Evolutionary conservation across 352 stramenopile species (phyloP).

Genomic region (Phytophthora pistaciae): DNA sequence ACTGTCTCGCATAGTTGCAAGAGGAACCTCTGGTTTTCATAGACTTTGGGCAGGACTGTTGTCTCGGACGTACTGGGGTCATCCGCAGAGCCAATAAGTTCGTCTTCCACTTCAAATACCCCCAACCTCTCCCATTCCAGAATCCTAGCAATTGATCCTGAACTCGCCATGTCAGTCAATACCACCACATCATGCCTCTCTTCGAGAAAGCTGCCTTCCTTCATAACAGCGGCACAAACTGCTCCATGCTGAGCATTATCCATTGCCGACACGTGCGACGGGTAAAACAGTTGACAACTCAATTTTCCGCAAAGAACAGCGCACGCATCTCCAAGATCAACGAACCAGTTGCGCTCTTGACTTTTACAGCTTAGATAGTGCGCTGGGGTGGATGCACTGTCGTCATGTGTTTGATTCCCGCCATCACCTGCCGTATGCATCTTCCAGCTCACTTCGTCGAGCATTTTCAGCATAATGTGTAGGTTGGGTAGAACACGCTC

Average conservation of each 20-base stretch:
- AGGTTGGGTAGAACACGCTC: conserved; percentile 51
- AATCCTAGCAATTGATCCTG: conserved; percentile 34
- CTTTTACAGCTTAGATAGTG: background rate
- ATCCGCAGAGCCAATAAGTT: conserved; percentile 34
- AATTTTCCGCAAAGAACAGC: conserved; percentile 61
- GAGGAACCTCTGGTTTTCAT: conserved; percentile 24
- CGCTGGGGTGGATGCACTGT: background rate
- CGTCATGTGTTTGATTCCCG: conserved; percentile 44
- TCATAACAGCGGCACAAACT: conserved; percentile 19
- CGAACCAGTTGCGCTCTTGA: conserved; percentile 48
- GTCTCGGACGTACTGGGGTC: background rate
- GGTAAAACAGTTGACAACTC: conserved; percentile 36
- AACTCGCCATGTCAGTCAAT: background rate
- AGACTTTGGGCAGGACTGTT: background rate
- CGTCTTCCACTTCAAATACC: conserved; percentile 68
- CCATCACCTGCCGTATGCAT: conserved; percentile 35
- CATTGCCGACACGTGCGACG: background rate
- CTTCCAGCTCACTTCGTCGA: conserved; percentile 75
- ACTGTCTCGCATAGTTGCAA: conserved; percentile 21
- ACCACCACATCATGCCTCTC: background rate
- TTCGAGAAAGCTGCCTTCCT: conserved; percentile 23
- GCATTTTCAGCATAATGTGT: conserved; percentile 58
- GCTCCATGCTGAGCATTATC: background rate
- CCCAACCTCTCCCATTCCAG: conserved; percentile 51
- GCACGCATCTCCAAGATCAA: conserved; percentile 55